phyloP scores from a whole-genome alignment of 441 rosid genomes.

The Mallotus japonicus region DNA sequence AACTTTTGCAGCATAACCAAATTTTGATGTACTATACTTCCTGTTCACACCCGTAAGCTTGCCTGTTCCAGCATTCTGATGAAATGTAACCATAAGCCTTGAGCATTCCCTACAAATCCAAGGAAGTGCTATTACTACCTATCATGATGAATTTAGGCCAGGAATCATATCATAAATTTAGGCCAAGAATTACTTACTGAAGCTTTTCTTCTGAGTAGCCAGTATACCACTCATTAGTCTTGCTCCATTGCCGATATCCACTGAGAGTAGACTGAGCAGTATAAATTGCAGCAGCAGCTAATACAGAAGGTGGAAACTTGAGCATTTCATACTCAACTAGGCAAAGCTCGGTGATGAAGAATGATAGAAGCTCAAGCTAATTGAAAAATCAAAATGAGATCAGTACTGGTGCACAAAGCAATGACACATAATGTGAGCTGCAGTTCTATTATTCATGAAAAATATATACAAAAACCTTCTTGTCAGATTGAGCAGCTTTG shows the following conservation, averaged over 20 bases:
- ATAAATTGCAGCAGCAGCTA: conserved; percentile 79
- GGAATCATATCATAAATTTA: no score
- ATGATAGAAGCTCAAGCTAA: conserved; percentile 77
- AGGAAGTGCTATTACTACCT: no score
- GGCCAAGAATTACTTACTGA: conserved; percentile 43
- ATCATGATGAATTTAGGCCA: no score
- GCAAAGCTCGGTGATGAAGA: conserved; percentile 76
- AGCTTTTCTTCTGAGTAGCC: conserved; percentile 66
- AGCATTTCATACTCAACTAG: conserved; percentile 85
- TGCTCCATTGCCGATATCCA: conserved; percentile 69
- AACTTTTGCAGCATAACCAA: conserved; percentile 57
- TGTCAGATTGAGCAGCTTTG: conserved; percentile 84
- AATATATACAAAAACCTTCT: conserved; percentile 44
- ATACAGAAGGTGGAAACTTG: conserved; percentile 58
- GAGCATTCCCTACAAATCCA: conserved; percentile 61
- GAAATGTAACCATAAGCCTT: conserved; percentile 59
- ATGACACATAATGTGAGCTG: background rate
- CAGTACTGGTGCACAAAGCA: background rate
- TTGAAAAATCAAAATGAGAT: conserved; percentile 11
- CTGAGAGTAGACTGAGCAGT: conserved; percentile 68
- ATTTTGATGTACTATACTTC: conserved; percentile 74
- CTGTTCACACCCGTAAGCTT: conserved; percentile 79
- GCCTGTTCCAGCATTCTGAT: conserved; percentile 59
- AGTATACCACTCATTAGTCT: conserved; percentile 62
- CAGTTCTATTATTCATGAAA: background rate